These are phyloP conservation scores for Chenopodium album DNA, from an alignment of 148 eudicot genomes.

Conservation along the genomic window DNA sequence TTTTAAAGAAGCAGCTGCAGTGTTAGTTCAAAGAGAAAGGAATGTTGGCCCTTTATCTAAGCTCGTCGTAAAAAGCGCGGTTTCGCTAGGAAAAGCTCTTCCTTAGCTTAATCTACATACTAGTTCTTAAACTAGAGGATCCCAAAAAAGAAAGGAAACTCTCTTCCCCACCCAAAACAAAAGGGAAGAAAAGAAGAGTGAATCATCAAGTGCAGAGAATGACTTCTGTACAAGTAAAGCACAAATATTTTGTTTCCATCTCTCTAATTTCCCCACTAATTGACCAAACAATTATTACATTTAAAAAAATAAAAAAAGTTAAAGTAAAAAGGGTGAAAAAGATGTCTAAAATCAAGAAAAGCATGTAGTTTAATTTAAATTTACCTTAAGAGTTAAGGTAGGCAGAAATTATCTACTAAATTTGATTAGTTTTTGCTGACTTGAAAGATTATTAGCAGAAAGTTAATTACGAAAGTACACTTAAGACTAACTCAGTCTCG, in stretches of 20 bases:
- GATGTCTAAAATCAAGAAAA: constrained; percentile 12
- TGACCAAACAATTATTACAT: background rate
- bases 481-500: too few relatives aligned
- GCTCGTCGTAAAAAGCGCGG: constrained; percentile 9
- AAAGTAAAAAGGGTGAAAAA: background rate
- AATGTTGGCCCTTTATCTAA: constrained; percentile 22
- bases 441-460: background rate
- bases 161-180: background rate
- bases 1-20: constrained; percentile 13
- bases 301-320: background rate
- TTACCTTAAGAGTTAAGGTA: too few relatives aligned
- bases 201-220: constrained; percentile 15
- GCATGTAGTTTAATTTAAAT: background rate
- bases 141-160: background rate
- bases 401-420: background rate
- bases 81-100: constrained; percentile 20
- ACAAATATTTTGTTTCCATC: constrained; percentile 8
- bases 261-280: background rate
- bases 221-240: constrained; percentile 31
- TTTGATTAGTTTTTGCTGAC: background rate
- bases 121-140: constrained; percentile 9
- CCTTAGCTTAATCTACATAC: constrained; percentile 21
- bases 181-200: background rate
- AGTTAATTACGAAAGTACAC: background rate
- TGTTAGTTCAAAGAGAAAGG: constrained; percentile 21